Percentiles rank a stretch among this genome's conserved stretches.
Evolutionary conservation across 2,329 filamentous ascomycete genomes (phyloP).

Genomic region (Pseudocercospora eumusae): DNA sequence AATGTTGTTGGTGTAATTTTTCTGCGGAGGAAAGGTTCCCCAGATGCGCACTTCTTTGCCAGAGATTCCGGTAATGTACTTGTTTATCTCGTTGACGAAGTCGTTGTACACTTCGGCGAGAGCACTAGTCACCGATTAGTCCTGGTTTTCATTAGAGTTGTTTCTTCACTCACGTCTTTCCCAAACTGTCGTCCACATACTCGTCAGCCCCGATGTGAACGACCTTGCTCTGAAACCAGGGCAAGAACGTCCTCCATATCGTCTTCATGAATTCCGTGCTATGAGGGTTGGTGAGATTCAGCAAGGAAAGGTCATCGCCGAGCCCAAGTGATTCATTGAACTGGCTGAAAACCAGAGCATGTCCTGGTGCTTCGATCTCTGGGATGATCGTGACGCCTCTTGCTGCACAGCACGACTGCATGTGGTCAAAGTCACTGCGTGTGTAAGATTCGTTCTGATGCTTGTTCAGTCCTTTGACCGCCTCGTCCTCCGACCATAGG

Average conservation of each 20-base stretch:
- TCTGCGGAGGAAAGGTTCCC: constrained; percentile 55
- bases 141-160: not conserved
- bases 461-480: constrained; percentile 54
- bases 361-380: constrained; percentile 62
- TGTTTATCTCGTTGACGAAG: constrained; percentile 56
- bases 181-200: constrained; percentile 41
- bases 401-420: constrained; percentile 56
- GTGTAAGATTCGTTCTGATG: constrained; percentile 59
- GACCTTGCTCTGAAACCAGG: constrained; percentile 59
- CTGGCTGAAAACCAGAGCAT: constrained; percentile 58
- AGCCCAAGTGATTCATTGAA: constrained; percentile 61
- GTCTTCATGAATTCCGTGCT: constrained; percentile 56
- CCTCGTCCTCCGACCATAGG: constrained; percentile 52
- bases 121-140: constrained; percentile 30
- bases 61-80: constrained; percentile 46
- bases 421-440: constrained; percentile 52
- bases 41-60: constrained; percentile 57
- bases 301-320: constrained; percentile 49
- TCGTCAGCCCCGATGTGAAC: constrained; percentile 61
- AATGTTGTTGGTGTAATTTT: constrained; percentile 43
- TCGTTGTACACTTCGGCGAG: constrained; percentile 53
- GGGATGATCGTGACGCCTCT: constrained; percentile 61
- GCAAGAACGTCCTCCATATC: constrained; percentile 57
- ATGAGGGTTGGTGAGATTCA: constrained; percentile 59
- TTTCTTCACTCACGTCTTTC: constrained; percentile 9